Evolutionary conservation across 2,329 filamentous ascomycete genomes (phyloP).

Genomic region (Aspergillus pseudoterreus): DNA sequence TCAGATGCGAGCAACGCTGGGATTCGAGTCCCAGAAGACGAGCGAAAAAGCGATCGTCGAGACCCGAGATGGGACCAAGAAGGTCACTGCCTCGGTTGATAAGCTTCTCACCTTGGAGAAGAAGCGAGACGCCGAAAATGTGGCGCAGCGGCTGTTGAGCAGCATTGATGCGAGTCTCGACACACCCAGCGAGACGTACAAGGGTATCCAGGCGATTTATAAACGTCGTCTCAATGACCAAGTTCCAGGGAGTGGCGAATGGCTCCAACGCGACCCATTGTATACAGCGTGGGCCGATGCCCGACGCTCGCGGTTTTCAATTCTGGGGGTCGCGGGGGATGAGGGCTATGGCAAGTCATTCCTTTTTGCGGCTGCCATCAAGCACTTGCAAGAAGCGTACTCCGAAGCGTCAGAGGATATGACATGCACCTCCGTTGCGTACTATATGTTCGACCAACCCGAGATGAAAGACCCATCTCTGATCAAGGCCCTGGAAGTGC

Average conservation of each 20-base stretch:
- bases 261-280: constrained; percentile 3
- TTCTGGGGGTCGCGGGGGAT: constrained; percentile 10
- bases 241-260: constrained; percentile 9
- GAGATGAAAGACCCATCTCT: neutral
- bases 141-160: constrained; percentile 4
- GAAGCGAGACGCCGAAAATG: constrained; percentile 12
- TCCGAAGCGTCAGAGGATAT: constrained; percentile 2
- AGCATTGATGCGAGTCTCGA: constrained; percentile 12
- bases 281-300: constrained; percentile 1
- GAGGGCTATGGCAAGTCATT: constrained; percentile 15
- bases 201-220: neutral
- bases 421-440: constrained; percentile 7
- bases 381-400: constrained; percentile 7
- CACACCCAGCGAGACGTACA: constrained; percentile 9
- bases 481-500: constrained; percentile 7
- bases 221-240: constrained; percentile 6
- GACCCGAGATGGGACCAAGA: constrained; percentile 11
- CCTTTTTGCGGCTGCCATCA: constrained; percentile 9
- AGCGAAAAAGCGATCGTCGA: constrained; percentile 18
- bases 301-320: neutral
- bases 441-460: constrained; percentile 3
- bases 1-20: constrained; percentile 23
- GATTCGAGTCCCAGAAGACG: constrained; percentile 22
- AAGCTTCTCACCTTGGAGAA: constrained; percentile 11
- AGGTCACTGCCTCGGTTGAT: constrained; percentile 11